Base-by-base conservation (phyloP, 306 rosid species). In the Acacia melanoxylon region DNA sequence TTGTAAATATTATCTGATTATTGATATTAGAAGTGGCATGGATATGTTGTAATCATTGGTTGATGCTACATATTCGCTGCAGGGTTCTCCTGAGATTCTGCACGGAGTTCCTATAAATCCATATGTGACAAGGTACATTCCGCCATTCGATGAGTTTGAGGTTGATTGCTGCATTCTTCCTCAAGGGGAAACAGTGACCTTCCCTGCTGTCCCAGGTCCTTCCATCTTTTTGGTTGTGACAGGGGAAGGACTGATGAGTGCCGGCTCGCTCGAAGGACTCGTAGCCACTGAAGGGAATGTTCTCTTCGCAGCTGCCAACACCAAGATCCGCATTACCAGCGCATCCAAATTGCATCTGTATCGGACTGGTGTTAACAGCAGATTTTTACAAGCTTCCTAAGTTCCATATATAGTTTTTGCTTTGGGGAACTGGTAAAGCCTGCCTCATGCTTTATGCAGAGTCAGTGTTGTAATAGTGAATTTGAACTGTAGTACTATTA, bases 131-230 rank as follows among this genome's bases (percentile, higher is more conserved):
- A 91, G 87, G 79, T 95, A 95, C 52, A 78, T 74, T 65, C 97
- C 98, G 0, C 99, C 99, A 10, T 93, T 92, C 4, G 94, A 95
- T 12, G 99, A 95, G 86, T 95, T 95, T 40, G 99, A 95, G 88
- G 89, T 93, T 3, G 99, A 95, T 54, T 74, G 83, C 0, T 93
- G 99, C 49, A 72, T 82, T 70, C 94, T 95, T 65, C 99, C 97
- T 35, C 76, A 68, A 37, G 90, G 88, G 42, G 88, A 84, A 85
- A 87, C 83, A n/a, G 86, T 86, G 35, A 85, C 73, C 72, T 91
- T 93, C 71, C 92, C 94, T 10, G 88, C 91, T 17, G 83, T 88
- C 48, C 91, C 89, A 15, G 98, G 99, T 62, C 97, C 99, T 63
- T 93, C 98, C 31, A 87, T 95, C 72, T 92, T 89, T 69, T 54